Conservation (phyloP, 352 stramenopile species). For the Globisporangium yorkense region DNA sequence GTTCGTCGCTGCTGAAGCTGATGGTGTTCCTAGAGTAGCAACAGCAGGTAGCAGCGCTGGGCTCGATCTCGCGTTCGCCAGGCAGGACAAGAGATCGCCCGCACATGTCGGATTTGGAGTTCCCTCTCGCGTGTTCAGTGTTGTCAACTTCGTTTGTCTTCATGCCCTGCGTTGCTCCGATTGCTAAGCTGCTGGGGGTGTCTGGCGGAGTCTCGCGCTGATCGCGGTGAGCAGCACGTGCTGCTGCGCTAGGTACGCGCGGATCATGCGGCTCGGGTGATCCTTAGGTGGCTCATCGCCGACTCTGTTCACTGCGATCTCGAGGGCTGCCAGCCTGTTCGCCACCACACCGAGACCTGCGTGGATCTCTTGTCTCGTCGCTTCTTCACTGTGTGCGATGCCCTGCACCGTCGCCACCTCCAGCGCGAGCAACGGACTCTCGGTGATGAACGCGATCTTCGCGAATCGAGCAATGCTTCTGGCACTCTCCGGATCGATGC, state of each 20-base stretch:
- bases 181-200: not conserved
- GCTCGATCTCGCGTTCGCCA: not conserved
- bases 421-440: constrained; percentile 13
- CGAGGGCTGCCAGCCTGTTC: constrained; percentile 5
- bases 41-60: not conserved
- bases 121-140: not conserved
- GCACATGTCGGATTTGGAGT: constrained; percentile 8
- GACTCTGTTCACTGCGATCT: not conserved
- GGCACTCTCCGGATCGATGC: constrained; percentile 13
- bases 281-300: not conserved
- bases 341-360: not conserved
- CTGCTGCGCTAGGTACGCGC: constrained; percentile 22
- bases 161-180: not conserved
- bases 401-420: not conserved
- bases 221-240: constrained; percentile 4
- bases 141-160: not conserved
- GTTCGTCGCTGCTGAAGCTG: not conserved
- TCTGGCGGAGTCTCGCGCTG: not conserved
- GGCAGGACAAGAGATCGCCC: constrained; percentile 7
- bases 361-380: not conserved
- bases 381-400: not conserved
- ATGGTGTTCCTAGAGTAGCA: not conserved
- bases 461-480: constrained; percentile 15
- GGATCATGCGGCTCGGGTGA: constrained; percentile 13
- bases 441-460: constrained; percentile 20